Percentiles rank a stretch among this genome's conserved stretches.
These are phyloP conservation scores for Colletotrichum karsti DNA, from an alignment of 2,329 filamentous ascomycete genomes.

Conservation along the genomic window DNA sequence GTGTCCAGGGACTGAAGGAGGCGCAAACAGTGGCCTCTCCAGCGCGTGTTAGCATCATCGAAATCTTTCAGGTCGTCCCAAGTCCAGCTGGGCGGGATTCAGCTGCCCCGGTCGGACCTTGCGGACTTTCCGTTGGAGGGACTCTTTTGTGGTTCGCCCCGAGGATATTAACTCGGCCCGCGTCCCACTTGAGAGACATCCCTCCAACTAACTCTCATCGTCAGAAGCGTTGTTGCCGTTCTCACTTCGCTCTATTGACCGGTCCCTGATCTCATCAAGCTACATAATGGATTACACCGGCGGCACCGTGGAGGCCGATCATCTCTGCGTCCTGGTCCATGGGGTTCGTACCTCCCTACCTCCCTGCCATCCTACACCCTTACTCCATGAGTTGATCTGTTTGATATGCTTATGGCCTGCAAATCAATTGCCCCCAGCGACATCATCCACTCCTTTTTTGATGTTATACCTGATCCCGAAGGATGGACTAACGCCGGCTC, in stretches of 20 bases:
- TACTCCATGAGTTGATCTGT: neutral
- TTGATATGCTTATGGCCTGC: neutral
- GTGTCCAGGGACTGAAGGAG: too few species aligned
- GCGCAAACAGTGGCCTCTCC: neutral
- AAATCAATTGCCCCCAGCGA: neutral
- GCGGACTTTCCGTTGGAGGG: conserved; percentile 25
- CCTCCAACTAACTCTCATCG: neutral
- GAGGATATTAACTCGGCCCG: conserved; percentile 27
- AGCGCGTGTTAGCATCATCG: conserved; percentile 14
- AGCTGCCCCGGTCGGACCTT: conserved; percentile 18
- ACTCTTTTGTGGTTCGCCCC: conserved; percentile 24
- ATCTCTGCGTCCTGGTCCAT: conserved; percentile 82
- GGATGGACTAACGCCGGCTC: conserved; percentile 33
- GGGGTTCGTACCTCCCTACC: conserved; percentile 63
- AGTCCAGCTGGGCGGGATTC: neutral
- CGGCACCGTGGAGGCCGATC: conserved; percentile 65
- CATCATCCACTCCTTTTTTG: conserved; percentile 30
- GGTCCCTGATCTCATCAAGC: conserved; percentile 40
- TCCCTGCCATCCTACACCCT: conserved; percentile 7
- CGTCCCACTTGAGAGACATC: conserved; percentile 15
- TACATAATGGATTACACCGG: conserved; percentile 57
- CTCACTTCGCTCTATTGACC: conserved; percentile 42
- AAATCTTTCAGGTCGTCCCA: neutral
- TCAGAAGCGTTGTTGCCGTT: conserved; percentile 35
- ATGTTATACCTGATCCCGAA: neutral